phyloP scores from a whole-genome alignment of 2,329 filamentous ascomycete species.

The Colletotrichum caudatum region DNA sequence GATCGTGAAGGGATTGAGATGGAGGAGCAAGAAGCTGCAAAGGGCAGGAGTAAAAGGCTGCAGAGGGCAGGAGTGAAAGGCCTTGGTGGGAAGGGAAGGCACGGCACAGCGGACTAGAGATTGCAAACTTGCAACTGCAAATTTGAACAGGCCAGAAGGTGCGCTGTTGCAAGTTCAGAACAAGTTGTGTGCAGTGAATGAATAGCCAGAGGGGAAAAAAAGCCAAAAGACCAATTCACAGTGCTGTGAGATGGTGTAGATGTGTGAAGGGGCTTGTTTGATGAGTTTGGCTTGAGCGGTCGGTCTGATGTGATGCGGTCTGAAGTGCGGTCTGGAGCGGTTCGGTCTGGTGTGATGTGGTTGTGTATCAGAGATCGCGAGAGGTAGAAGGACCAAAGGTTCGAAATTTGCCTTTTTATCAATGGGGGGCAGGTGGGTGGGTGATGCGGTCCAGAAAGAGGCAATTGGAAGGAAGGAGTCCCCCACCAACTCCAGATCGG shows the following conservation, averaged over 20 bases:
- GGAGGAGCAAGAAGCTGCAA: background rate
- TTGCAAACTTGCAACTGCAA: slow-evolving; percentile 15
- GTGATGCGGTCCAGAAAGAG: background rate
- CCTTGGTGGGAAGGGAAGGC: too few species aligned
- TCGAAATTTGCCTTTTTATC: background rate
- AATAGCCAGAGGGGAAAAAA: background rate
- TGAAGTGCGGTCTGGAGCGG: background rate
- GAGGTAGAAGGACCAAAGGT: background rate
- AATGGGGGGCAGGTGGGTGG: background rate
- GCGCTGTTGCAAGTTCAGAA: background rate
- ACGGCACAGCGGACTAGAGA: background rate
- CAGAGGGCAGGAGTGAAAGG: background rate
- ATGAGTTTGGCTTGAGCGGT: background rate
- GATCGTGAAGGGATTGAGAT: background rate
- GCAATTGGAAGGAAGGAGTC: background rate
- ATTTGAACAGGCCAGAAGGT: background rate
- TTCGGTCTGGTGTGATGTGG: too few species aligned
- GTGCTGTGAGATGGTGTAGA: background rate
- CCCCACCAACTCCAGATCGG: background rate
- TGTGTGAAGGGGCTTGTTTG: background rate
- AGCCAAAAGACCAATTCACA: background rate
- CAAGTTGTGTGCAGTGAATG: background rate
- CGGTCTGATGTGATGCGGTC: background rate
- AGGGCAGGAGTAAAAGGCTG: background rate
- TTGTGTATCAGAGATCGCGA: background rate